Percentiles rank a stretch among this genome's conserved stretches.
phyloP scores from a whole-genome alignment of 106 monocot species.

The Agapanthus africanus region DNA sequence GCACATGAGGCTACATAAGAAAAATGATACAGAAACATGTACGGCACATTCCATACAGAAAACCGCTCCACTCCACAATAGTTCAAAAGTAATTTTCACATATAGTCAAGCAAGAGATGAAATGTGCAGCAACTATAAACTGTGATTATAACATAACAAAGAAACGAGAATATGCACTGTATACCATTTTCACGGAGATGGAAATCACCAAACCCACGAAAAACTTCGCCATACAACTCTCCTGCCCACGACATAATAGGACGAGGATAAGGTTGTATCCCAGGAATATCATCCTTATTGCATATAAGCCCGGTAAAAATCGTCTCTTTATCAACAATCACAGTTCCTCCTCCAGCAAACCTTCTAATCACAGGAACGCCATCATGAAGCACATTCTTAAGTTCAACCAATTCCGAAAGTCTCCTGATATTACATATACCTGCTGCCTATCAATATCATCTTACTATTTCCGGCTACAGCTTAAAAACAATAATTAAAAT shows the following conservation, averaged over 20 bases:
- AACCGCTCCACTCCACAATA: too few relatives aligned
- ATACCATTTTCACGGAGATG: slow-evolving; percentile 83
- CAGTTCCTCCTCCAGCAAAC: slow-evolving; percentile 90
- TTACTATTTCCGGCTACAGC: neutral
- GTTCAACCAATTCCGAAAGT: slow-evolving; percentile 57
- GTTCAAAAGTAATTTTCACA: neutral
- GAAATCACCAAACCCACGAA: slow-evolving; percentile 51
- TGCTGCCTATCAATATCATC: neutral
- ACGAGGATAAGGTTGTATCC: slow-evolving; percentile 67
- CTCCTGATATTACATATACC: slow-evolving; percentile 37
- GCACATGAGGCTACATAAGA: neutral
- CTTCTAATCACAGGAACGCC: slow-evolving; percentile 69
- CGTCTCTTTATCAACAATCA: slow-evolving; percentile 76
- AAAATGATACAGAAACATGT: too few relatives aligned
- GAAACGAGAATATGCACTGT: neutral
- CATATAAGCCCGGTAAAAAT: slow-evolving; percentile 83
- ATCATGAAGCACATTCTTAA: slow-evolving; percentile 53
- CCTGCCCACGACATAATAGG: slow-evolving; percentile 90
- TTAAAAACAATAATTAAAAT: neutral
- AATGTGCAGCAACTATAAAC: neutral
- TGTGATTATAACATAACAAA: too few relatives aligned
- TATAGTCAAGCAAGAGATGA: neutral
- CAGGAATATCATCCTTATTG: slow-evolving; percentile 72
- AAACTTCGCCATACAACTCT: slow-evolving; percentile 40
- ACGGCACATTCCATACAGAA: too few relatives aligned